Evolutionary conservation across 768 basidiomycete species (phyloP), one percentile per base, ranked within the genome.

Genomic region (Austroboletus eburneus): DNA sequence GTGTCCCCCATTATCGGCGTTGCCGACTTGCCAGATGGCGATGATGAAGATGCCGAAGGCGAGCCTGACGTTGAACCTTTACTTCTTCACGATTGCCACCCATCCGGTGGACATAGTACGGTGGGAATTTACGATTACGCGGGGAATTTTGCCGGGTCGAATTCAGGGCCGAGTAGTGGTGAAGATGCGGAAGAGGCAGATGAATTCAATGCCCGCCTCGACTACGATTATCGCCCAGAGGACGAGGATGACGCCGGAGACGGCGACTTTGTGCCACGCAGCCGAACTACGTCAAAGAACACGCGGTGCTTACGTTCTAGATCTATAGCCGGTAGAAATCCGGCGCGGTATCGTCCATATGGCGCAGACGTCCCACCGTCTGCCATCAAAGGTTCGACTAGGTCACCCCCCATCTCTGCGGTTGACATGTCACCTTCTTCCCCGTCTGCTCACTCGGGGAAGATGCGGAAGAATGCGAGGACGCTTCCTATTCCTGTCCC

Each of bases 401-500:
- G 56, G 48, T 67, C 69, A 1, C 66, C 66, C 38, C 51, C 59
- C 51, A 50, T 57, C 44, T 64, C 68, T 42, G 41, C 58, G 34
- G 53, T 58, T 45, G 56, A 55, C 36, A 50, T 69, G 55, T 57
- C 65, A 48, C 63, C 57, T 38, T 24, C 48, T 42, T 55, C 56
- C 16, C 52, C 62, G 35, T 39, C 59, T 43, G 52, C 48, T 7
- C 65, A 61, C 23, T 47, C 53, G 45, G 54, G 53, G 43, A 62
- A 58, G 51, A 45, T 58, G 50, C 65, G 68, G 48, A 63, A 67
- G 55, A 69, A 69, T 38, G 48, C 65, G 13, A 68, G 75, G 25
- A 69, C 66, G 22, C 61, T 79, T 5, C 77, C 76, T 21, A 63
- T 80, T 16, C 83, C 83, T 35, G 66, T 84, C 9, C 82, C 83